Conservation (phyloP, 305 asterid genomes). For the Andrographis paniculata region DNA sequence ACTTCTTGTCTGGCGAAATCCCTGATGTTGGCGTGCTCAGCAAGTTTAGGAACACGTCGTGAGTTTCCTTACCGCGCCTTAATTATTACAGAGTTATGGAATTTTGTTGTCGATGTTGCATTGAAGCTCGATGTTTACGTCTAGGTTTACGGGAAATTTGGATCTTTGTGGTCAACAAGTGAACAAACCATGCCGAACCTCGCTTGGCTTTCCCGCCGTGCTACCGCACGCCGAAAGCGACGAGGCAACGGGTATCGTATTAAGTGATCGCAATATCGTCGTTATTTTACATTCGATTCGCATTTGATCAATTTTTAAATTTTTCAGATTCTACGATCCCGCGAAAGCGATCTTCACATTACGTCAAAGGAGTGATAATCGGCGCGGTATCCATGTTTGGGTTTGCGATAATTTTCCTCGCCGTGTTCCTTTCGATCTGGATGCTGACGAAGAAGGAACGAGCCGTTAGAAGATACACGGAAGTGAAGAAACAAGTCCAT, state of each 20-base stretch:
- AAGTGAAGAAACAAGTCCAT: constrained; percentile 77
- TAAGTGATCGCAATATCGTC: not conserved
- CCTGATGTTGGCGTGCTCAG: constrained; percentile 85
- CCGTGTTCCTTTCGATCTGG: constrained; percentile 65
- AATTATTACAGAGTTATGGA: no score
- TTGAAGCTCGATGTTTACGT: constrained; percentile 21
- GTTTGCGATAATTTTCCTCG: constrained; percentile 46
- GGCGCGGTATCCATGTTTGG: constrained; percentile 71
- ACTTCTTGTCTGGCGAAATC: constrained; percentile 91
- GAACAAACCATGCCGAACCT: constrained; percentile 78
- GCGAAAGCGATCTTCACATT: constrained; percentile 61
- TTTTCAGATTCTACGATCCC: constrained; percentile 33
- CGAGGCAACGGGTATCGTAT: constrained; percentile 56
- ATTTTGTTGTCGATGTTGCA: not conserved
- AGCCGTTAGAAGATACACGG: constrained; percentile 70
- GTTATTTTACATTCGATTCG: no score
- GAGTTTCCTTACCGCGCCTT: constrained; percentile 28
- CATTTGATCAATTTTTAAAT: no score
- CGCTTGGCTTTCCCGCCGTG: constrained; percentile 95
- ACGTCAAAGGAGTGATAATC: constrained; percentile 63
- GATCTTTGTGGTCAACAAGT: constrained; percentile 98
- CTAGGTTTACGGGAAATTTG: constrained; percentile 88
- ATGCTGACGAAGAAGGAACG: constrained; percentile 75
- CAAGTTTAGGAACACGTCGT: constrained; percentile 74
- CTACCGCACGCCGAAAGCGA: constrained; percentile 88